These are phyloP conservation scores for Nyctanthes arbortristis DNA, from an alignment of 257 asterid genomes.

Conservation along the genomic window DNA sequence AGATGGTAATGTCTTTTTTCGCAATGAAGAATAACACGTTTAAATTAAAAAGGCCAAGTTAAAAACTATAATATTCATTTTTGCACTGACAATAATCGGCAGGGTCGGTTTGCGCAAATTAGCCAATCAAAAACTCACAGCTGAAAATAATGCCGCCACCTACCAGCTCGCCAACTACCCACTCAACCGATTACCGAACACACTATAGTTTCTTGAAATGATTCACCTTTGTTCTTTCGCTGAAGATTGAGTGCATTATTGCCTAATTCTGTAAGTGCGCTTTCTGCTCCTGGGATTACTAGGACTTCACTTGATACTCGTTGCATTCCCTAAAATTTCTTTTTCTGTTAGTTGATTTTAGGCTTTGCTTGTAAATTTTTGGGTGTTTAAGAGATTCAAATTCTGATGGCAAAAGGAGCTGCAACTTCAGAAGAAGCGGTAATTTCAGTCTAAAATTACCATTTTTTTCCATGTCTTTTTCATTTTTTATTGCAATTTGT, in stretches of 20 bases:
- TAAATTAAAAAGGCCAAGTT: too few species aligned
- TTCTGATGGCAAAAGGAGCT: constrained; percentile 54
- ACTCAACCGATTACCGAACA: too few species aligned
- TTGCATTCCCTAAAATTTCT: constrained; percentile 6
- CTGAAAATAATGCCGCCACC: neutral
- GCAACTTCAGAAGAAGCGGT: constrained; percentile 59
- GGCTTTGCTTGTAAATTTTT: constrained; percentile 11
- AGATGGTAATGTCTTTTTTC: too few species aligned
- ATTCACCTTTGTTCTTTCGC: too few species aligned
- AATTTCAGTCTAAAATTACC: constrained; percentile 14
- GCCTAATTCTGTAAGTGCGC: constrained; percentile 12
- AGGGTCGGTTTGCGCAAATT: too few species aligned
- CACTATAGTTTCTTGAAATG: too few species aligned
- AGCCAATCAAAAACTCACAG: too few species aligned
- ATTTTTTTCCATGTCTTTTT: neutral
- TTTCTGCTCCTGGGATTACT: neutral
- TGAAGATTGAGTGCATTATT: neutral
- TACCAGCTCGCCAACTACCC: neutral
- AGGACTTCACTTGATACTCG: neutral
- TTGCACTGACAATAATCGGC: too few species aligned
- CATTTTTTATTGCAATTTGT: neutral
- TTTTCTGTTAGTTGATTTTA: constrained; percentile 4
- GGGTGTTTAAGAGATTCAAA: constrained; percentile 19
- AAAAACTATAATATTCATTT: too few species aligned
- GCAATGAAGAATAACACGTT: too few species aligned